Evolutionary conservation across 1,284 basidiomycete genomes (phyloP), one percentile per base, ranked within the genome.

Genomic region (Hypsizygus ulmarius): DNA sequence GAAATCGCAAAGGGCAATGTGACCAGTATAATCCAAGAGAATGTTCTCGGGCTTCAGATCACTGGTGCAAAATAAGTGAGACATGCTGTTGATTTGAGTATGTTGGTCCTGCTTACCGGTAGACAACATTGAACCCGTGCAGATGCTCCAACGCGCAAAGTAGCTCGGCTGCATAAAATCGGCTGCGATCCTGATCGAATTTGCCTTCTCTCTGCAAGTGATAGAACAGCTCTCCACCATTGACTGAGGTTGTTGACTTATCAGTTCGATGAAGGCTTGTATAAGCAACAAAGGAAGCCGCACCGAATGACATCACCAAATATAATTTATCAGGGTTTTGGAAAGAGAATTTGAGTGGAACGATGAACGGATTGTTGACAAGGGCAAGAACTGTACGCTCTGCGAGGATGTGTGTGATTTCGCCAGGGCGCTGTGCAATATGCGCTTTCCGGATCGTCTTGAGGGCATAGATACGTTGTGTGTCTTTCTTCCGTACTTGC

Each of bases 401-500:
- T 0, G 97, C 97, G 15, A 99, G 79, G 44, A 97, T 99, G 65
- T 99, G 97, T 2, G 94, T 99, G 59, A 99, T 97, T 71, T 99
- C 97, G 36, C 95, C 95, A 0, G 88, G 88, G 1, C 96, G 81
- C 21, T 92, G 93, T 3, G 97, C 97, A 58, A 99, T 99, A 67
- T 99, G 96, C 1, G 96, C 97, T 70, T 99, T 99, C 47, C 96
- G 85, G 62, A 99, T 97, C 1, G 96, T 98, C 74, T 99, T 99
- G 64, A 99, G 79, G 0, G 96, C 96, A 70, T 99, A 99, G 64
- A 99, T 92, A 53, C 96, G 93, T 49, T 92, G 84, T 0, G 97
- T 99, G 69, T 99, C 95, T 70, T 96, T 94, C 74, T 99, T 99
- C 45, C 93, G 87, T 35, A 97, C 94, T 78, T 97, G 94, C 93